These are phyloP conservation scores for Verticillium alfalfae DNA, from an alignment of 2,329 filamentous ascomycete species.

Conservation along the genomic window DNA sequence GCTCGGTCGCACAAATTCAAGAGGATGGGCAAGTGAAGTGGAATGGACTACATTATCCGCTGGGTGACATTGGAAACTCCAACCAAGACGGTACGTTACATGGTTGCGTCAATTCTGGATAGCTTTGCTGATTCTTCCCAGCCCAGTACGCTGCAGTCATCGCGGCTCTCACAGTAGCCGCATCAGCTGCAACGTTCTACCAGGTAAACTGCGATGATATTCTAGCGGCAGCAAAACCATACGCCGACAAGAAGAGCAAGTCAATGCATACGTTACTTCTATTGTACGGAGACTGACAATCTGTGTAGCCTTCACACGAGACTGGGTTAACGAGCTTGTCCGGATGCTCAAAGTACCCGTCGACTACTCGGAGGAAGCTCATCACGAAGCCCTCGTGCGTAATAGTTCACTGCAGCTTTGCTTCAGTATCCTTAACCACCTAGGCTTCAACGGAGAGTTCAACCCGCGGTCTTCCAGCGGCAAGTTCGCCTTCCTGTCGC, in stretches of 20 bases:
- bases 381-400: conserved; percentile 66
- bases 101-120: background rate
- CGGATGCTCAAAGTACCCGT: conserved; percentile 66
- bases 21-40: conserved; percentile 56
- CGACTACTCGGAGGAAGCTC: conserved; percentile 75
- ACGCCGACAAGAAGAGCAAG: conserved; percentile 29
- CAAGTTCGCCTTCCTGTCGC: conserved; percentile 68
- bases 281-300: background rate
- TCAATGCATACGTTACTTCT: background rate
- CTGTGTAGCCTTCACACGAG: conserved; percentile 48
- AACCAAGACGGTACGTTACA: conserved; percentile 38
- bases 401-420: conserved; percentile 70
- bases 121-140: conserved; percentile 20
- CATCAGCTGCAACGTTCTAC: conserved; percentile 38
- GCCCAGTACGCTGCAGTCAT: conserved; percentile 53
- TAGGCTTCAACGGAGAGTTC: conserved; percentile 66
- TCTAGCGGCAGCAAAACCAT: conserved; percentile 58
- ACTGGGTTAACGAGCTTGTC: conserved; percentile 63
- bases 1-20: conserved; percentile 51
- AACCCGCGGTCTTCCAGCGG: conserved; percentile 59
- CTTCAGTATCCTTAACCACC: conserved; percentile 71
- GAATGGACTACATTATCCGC: conserved; percentile 47
- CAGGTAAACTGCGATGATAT: conserved; percentile 63
- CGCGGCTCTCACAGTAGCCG: conserved; percentile 52
- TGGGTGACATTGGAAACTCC: conserved; percentile 40